Base-by-base conservation (phyloP, 805 yeast species). In the Nakazawaea populi region DNA sequence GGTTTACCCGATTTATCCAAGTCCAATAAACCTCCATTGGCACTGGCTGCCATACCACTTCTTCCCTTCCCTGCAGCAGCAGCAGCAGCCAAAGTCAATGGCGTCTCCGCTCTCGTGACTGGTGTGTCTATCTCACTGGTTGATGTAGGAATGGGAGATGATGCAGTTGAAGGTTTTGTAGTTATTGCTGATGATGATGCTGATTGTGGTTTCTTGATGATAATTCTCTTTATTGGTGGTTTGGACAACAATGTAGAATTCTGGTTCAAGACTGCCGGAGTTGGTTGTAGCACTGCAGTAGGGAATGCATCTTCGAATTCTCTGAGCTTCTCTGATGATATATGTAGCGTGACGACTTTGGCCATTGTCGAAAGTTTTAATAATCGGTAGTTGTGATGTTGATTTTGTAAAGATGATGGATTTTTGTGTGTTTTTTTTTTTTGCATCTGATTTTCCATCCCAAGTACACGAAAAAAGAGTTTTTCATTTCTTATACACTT, bases 1-100 rank as follows among this genome's bases (percentile, higher is more conserved):
- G 73, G 72, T 37, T 59, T 64, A 4, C 77, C 77, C 27, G 70
- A 59, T 24, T 75, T 68, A 54, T 77, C 79, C 31, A 77, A 38
- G 5, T 50, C 53, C 18, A 49, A 40, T 14, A 49, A 44, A 11
- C 52, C 52, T n/a, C 52, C 52, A 29, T 49, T 49, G 8, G 52
- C 52, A 40, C 48, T 49, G 3, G 48, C 48, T 11, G 52, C 52
- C 35, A 49, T 11, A 6, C 44, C 48, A 35, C 44, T 43, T 31
- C 49, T 31, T 9, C 52, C 52, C 12, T 40, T 40, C 27, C 41
- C 24, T 18, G 24, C 18, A 11, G 6, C 49, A 2, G 45, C 49
- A 2, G 45, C 18, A 11, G 6, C 49, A 9, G 43, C 30, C 8
- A 41, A 28, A 2, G 48, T 9, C 24, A 11, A 10, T 28, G 49